Evolutionary conservation across 306 rosid species (phyloP).

Genomic region (Prinsepia uniflora): DNA sequence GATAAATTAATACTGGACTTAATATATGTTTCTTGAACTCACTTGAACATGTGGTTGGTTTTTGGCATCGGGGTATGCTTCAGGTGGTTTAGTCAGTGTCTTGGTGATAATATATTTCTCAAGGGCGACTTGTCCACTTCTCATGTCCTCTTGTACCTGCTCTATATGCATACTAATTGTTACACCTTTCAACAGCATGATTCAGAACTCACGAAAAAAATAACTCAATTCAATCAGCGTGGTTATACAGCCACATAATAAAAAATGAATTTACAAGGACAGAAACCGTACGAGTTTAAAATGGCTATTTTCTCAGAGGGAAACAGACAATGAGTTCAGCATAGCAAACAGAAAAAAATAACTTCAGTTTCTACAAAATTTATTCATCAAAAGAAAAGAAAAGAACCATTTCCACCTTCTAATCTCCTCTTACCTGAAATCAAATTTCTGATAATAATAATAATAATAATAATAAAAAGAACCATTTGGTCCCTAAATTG

Average conservation of each 20-base stretch:
- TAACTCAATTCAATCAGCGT: not conserved
- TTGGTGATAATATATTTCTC: slow-evolving; percentile 91
- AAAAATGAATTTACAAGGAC: not conserved
- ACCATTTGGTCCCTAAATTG: not conserved
- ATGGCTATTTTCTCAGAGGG: not conserved
- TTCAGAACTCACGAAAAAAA: slow-evolving; percentile 11
- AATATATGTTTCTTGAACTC: slow-evolving; percentile 26
- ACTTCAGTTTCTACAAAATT: no score
- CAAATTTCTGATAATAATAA: no score
- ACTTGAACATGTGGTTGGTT: slow-evolving; percentile 98
- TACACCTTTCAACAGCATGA: slow-evolving; percentile 15
- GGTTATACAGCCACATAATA: slow-evolving; percentile 1
- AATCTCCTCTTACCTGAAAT: no score
- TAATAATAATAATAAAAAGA: not conserved
- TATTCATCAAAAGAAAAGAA: not conserved
- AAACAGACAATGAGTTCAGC: not conserved
- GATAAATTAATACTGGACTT: not conserved
- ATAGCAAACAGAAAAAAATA: not conserved
- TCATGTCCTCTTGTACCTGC: slow-evolving; percentile 95
- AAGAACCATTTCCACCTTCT: no score
- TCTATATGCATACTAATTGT: slow-evolving; percentile 19
- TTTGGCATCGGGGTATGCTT: slow-evolving; percentile 94
- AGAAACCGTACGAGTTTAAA: not conserved
- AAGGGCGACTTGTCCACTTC: slow-evolving; percentile 69
- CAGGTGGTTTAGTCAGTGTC: slow-evolving; percentile 90